Evolutionary conservation across 805 yeast genomes (phyloP), one percentile per base, ranked within the genome.

Genomic region (Candida namnaoensis): DNA sequence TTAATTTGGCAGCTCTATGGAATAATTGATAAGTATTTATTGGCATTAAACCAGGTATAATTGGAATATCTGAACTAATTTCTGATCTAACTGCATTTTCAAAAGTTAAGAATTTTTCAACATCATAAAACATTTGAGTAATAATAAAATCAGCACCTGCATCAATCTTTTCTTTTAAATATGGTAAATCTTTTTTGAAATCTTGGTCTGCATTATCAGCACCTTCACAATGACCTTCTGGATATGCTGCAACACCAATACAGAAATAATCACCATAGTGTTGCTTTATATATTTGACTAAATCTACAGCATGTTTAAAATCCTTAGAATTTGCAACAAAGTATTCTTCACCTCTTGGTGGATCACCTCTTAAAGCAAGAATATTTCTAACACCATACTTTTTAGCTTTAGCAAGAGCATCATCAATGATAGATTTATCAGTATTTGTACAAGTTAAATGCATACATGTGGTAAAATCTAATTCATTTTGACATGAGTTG

Each of bases 381-480:
- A 93, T 87, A 59, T 93, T 91, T 50, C 82, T 72, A 42, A 93
- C 82, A 1, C 97, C 97, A n/a, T 72, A 72, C 26, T 64, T 63
- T 51, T 82, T 80, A 13, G 96, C 96, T 42, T 66, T 68, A 3
- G 58, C 63, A 41, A 93, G 72, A 0, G 98, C 95, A 42, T 77
- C 66, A 59, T 93, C 98, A 41, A 93, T 82, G 43, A 86, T 69
- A 19, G 66, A 68, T 48, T 71, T 77, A 49, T 84, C 83, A 61
- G 95, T 91, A 60, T 93, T 93, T 9, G 99, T 95, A 63, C 99
- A 93, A 0, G 99, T 93, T 60, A 93, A 67, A 60, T 93, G 99
- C 66, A 95, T 72, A 49, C 96, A 90, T 0, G 96, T 88, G 4
- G 96, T 88, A n/a, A 91, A 64, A 4, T 82, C 82, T 44, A 90